Evolutionary conservation across 352 stramenopile genomes (phyloP).

Genomic region (Blastocystis sp.): DNA sequence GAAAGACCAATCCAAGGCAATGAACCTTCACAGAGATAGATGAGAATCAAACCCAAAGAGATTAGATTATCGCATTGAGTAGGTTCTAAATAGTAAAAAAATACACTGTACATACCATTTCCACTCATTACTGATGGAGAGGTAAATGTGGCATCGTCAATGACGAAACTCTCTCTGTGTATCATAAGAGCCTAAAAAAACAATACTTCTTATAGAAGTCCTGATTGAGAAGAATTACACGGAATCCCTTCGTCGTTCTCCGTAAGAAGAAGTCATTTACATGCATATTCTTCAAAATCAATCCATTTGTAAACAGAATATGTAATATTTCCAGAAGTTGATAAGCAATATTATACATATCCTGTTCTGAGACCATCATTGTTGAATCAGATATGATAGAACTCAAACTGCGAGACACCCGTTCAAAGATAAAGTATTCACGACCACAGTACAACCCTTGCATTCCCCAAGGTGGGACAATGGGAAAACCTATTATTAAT

Average conservation of each 20-base stretch:
- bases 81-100: neutral
- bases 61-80: constrained; percentile 21
- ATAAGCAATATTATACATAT: neutral
- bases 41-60: constrained; percentile 24
- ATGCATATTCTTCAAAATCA: constrained; percentile 41
- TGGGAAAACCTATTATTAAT: constrained; percentile 34
- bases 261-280: constrained; percentile 53
- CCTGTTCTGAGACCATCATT: neutral
- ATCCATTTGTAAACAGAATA: neutral
- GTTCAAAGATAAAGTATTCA: constrained; percentile 46
- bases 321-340: constrained; percentile 18
- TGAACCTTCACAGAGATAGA: neutral
- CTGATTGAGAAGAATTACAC: constrained; percentile 36
- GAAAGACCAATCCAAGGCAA: constrained; percentile 18
- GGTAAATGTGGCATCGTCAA: constrained; percentile 38
- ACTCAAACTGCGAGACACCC: constrained; percentile 1
- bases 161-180: constrained; percentile 12
- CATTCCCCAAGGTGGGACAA: neutral
- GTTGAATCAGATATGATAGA: neutral
- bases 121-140: constrained; percentile 20
- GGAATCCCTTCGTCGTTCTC: constrained; percentile 16
- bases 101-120: neutral
- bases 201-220: constrained; percentile 8
- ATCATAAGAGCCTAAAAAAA: neutral
- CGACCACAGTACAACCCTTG: constrained; percentile 25